Base-by-base conservation (phyloP, 2,329 filamentous ascomycete genomes). In the Helminthosporium solani region DNA sequence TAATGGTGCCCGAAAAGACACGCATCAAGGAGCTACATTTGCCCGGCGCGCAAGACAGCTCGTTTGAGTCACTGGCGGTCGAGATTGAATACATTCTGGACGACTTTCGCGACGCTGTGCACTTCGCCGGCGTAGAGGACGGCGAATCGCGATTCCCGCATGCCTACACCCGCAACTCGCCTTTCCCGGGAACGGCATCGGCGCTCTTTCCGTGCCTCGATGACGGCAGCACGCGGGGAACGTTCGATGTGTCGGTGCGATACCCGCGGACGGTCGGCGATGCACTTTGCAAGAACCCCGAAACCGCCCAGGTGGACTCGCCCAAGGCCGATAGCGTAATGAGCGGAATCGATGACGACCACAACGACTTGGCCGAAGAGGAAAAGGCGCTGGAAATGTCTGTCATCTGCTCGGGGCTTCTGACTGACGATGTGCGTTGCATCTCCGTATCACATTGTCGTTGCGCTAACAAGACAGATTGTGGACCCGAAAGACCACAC, bases 121-220 rank as follows among this genome's bases (percentile, higher is more conserved):
- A 96, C 50, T 99, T 96, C 70, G 88, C 95, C 14, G 91, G 94
- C 3, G 81, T 94, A 30, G 84, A 90, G 35, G 84, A 85, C 46
- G 82, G 85, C 40, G 92, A 96, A 66, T 78, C 78, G 45, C 82
- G 91, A 50, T 99, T 91, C 67, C 90, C 94, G 0, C 92, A 99
- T 73, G 85, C 88, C 39, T 99, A 95, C 68, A 95, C 92, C 0
- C 86, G 85, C 33, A 90, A 92, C 62, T 87, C 86, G 2, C 75
- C 86, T 33, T 85, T 88, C 50, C 83, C 90, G 0, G 90, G 91
- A 23, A 85, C 84, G 15, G 85, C 90, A 1, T 92, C 85, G 37
- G 91, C 86, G 57, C 83, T 97, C 20, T 99, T 99, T 61, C 94
- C 94, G 0, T 97, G 94, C 67, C 79, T 97, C 42, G 94, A 99